Evolutionary conservation across 345 rosid species (phyloP).

Genomic region (Nasturtium officinale): DNA sequence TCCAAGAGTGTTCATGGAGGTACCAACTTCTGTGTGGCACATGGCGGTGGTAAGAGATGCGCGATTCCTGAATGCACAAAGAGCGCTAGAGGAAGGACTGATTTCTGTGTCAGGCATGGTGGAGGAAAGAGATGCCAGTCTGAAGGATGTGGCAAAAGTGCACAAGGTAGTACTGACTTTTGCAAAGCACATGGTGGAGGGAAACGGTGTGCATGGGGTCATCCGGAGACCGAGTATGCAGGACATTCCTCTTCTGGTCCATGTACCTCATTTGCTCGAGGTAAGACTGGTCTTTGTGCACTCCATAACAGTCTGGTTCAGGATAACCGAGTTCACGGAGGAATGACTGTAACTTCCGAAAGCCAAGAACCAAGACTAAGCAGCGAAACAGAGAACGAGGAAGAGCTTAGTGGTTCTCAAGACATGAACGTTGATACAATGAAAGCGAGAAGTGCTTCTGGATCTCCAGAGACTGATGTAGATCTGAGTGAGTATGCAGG

Average conservation of each 20-base stretch:
- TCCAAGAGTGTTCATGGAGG: slow-evolving; percentile 99
- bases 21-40: slow-evolving; percentile 95
- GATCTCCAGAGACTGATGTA: slow-evolving; percentile 47
- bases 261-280: slow-evolving; percentile 86
- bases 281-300: slow-evolving; percentile 86
- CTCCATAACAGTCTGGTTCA: slow-evolving; percentile 75
- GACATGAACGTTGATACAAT: slow-evolving; percentile 61
- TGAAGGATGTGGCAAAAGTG: slow-evolving; percentile 94
- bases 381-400: slow-evolving; percentile 55
- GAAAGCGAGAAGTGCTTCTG: slow-evolving; percentile 40
- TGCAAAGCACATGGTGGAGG: slow-evolving; percentile 99
- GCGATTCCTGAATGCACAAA: slow-evolving; percentile 83
- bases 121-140: slow-evolving; percentile 94
- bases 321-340: slow-evolving; percentile 91
- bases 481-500: slow-evolving; percentile 48
- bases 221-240: slow-evolving; percentile 71
- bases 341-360: slow-evolving; percentile 58
- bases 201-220: slow-evolving; percentile 93
- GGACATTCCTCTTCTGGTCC: slow-evolving; percentile 56
- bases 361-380: slow-evolving; percentile 54
- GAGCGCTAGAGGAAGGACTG: slow-evolving; percentile 97
- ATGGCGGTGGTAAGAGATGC: slow-evolving; percentile 98
- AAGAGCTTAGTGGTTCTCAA: slow-evolving; percentile 50
- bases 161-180: slow-evolving; percentile 95
- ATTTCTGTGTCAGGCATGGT: slow-evolving; percentile 94